Evolutionary conservation across 2,329 filamentous ascomycete species (phyloP), one percentile per base, ranked within the genome.

Genomic region (Rutstroemia sp.): DNA sequence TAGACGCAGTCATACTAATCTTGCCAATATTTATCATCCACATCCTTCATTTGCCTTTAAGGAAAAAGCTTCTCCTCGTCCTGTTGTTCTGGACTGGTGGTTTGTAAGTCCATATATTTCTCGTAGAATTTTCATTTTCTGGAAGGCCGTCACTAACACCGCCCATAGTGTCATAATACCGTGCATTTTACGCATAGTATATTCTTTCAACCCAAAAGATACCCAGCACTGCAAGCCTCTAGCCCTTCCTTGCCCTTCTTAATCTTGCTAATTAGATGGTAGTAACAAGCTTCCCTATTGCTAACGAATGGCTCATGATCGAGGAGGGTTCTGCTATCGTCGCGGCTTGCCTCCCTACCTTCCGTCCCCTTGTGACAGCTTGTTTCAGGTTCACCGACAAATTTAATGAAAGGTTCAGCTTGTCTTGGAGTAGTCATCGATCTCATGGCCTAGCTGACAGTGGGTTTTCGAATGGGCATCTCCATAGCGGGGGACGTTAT

Each of bases 11-110:
- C 34, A 56, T 56, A 44, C 53, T 56, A 0, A 10, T 39, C 30
- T n/a, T 56, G 1, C 53, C 53, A 5, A 51, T 56, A 16, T 56
- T 56, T 8, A 39, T 56, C 39, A 56, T 56, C 16, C 49, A 27
- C 21, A 48, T 25, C 14, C 47, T 56, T 9, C 53, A 56, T 51
- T 38, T 56, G 17, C 47, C 53, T 45, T 10, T 51, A 27, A 47
- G 53, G 6, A 56, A 56, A 27, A 56, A 56, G 19, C 8, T 46
- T 4, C 47, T 56, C 10, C 27, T 56, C 8, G 41, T 51, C 19
- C 34, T 56, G 19, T 38, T 56, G 17, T 56, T 56, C n/a, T 56
- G 47, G 38, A 30, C 38, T 5, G 53, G 53, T n/a, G 53, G 53
- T 12, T 56, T 56, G 53, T 56, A 44, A 51, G 53, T 56, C 3